Conservation (phyloP, 345 rosid species). For the Rhizophora mangle region DNA sequence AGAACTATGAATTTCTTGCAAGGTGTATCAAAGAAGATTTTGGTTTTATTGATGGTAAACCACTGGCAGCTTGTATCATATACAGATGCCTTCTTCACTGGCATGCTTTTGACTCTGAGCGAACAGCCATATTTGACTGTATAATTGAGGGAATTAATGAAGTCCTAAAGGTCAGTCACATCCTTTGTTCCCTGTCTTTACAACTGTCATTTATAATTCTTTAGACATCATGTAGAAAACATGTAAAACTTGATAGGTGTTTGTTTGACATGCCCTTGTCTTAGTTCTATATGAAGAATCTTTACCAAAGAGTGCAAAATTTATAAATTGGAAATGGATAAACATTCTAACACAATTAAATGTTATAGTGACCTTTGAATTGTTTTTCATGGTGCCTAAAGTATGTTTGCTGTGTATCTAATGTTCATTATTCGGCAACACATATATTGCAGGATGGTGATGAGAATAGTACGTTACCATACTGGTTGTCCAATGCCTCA, state of each 20-base stretch:
- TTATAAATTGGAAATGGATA: neutral
- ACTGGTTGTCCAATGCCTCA: conserved; percentile 93
- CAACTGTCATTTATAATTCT: too few species aligned
- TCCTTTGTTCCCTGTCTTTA: neutral
- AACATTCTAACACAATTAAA: neutral
- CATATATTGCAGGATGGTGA: conserved; percentile 61
- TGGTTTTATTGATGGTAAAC: conserved; percentile 79
- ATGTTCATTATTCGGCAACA: conserved; percentile 3
- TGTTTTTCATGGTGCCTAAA: neutral
- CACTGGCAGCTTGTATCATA: conserved; percentile 83
- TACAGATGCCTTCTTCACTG: conserved; percentile 89
- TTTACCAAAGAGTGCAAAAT: too few species aligned
- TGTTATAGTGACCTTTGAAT: neutral
- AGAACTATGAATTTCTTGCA: conserved; percentile 79
- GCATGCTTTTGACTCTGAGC: conserved; percentile 94
- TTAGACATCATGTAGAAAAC: too few species aligned
- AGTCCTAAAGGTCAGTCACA: conserved; percentile 60
- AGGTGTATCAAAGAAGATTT: conserved; percentile 79
- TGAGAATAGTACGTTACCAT: conserved; percentile 67
- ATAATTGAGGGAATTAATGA: conserved; percentile 87
- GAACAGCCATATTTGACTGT: conserved; percentile 80
- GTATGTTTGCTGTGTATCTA: neutral
- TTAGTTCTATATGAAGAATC: too few species aligned
- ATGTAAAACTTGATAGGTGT: too few species aligned
- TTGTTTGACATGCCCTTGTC: too few species aligned